Evolutionary conservation across 495 filamentous ascomycete genomes (phyloP), one percentile per base, ranked within the genome.

Genomic region (Talaromyces nanjingensis): DNA sequence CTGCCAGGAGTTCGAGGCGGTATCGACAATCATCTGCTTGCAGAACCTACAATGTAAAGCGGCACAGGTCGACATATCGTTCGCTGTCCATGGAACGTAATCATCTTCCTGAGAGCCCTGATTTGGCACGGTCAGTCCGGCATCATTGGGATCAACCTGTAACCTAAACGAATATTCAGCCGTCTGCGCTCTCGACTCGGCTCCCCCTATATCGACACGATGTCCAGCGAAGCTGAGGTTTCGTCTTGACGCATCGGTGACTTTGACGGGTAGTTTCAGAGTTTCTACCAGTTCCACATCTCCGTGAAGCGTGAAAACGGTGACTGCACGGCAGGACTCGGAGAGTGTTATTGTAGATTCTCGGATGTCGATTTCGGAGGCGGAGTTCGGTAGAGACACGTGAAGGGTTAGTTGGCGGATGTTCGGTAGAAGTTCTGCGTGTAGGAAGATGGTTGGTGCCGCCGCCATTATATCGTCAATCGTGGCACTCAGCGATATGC

Each of bases 371-470:
- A 73, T 55, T 37, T 74, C 74, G 52, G 73, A 69, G 37, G 33
- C 11, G 2, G 78, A 74, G 2, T 82, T 81, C 14, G 82, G 79
- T 2, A 94, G 78, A 0, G 87, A 86, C 4, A 87, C 85, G 64
- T 87, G 88, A 20, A 96, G 76, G 4, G 89, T 90, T 53, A 96
- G 81, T 72, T 93, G 90, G 12, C 88, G 87, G 67, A 98, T 96
- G 70, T 97, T 91, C 64, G 86, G 80, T 4, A 97, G 82, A 0
- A 94, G 84, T 79, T 98, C 94, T 16, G 93, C 91, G 70, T 97
- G 93, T 20, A 97, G 78, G 57, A 79, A 75, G 20, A 86, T 71
- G 31, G 63, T 20, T 20, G 42, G 27, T 47, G 6, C 9, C 1
- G 14, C 47, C 45, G 60, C 25, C 60, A 62, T 24, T 37, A 37